phyloP scores from a whole-genome alignment of 225 moss, liverwort and hornwort genomes.

The Asterella californica region DNA sequence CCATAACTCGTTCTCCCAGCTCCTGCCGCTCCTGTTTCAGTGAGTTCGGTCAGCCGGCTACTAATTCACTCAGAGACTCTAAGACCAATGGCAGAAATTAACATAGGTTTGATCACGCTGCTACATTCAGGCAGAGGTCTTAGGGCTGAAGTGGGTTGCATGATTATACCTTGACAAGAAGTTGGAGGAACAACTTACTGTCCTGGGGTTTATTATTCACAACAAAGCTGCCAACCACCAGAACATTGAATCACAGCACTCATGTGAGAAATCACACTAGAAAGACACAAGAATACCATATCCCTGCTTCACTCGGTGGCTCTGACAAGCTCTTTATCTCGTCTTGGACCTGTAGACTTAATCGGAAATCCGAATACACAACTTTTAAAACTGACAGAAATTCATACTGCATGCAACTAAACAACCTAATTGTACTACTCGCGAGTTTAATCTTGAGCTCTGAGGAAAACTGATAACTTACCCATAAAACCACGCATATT shows the following conservation, averaged over 20 bases:
- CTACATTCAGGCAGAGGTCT: background rate
- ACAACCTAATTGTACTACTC: background rate
- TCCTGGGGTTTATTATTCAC: conserved; percentile 95
- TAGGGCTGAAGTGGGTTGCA: background rate
- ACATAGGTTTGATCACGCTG: background rate
- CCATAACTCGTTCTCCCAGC: conserved; percentile 97
- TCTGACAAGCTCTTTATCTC: background rate
- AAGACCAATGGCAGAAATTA: background rate
- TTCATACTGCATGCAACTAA: background rate
- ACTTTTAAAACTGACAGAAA: background rate
- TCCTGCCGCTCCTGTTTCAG: conserved; percentile 74
- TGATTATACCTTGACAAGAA: conserved; percentile 72
- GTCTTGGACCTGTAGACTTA: background rate
- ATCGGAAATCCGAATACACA: background rate
- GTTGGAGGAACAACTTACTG: conserved; percentile 73
- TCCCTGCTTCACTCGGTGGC: background rate
- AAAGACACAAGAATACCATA: background rate
- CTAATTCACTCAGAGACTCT: background rate
- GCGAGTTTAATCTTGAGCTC: background rate
- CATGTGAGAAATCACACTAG: background rate
- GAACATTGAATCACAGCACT: background rate
- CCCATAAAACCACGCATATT: conserved; percentile 96
- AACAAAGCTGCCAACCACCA: conserved; percentile 62
- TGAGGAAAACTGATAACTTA: conserved; percentile 28
- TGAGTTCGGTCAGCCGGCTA: background rate